Conservation (phyloP, 805 yeast genomes). For the Kodamaea leandrae region DNA sequence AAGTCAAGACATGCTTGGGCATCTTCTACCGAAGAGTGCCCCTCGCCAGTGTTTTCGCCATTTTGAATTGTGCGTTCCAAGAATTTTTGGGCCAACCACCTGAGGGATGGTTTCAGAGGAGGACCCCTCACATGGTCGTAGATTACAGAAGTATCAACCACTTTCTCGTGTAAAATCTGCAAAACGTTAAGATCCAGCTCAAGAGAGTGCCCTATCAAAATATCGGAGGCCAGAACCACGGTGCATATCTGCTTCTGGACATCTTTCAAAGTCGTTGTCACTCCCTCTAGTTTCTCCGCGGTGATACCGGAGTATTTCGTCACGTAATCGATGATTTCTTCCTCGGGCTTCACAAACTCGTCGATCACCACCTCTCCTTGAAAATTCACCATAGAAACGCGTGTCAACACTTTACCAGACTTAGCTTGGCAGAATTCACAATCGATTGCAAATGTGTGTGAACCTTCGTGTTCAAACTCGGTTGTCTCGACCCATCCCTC, state of each 20-base stretch:
- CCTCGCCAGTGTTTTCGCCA: slow-evolving; percentile 52
- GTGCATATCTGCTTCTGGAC: slow-evolving; percentile 57
- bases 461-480: slow-evolving; percentile 52
- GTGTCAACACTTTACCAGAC: slow-evolving; percentile 63
- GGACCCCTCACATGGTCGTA: slow-evolving; percentile 83
- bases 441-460: slow-evolving; percentile 76
- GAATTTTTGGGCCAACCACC: slow-evolving; percentile 59
- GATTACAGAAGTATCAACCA: slow-evolving; percentile 78
- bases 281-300: slow-evolving; percentile 56
- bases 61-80: slow-evolving; percentile 62
- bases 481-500: slow-evolving; percentile 55
- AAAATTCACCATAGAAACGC: slow-evolving; percentile 72
- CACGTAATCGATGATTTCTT: slow-evolving; percentile 71
- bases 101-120: slow-evolving; percentile 75
- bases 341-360: slow-evolving; percentile 73
- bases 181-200: slow-evolving; percentile 78
- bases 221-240: slow-evolving; percentile 54
- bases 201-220: slow-evolving; percentile 84
- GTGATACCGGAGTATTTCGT: slow-evolving; percentile 89
- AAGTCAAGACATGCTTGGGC: slow-evolving; percentile 77
- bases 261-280: slow-evolving; percentile 63
- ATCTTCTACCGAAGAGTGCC: slow-evolving; percentile 86
- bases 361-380: slow-evolving; percentile 63
- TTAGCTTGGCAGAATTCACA: slow-evolving; percentile 87
- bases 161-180: slow-evolving; percentile 63